Evolutionary conservation across 2,329 filamentous ascomycete genomes (phyloP).

Genomic region (Albophoma yamanashiensis): DNA sequence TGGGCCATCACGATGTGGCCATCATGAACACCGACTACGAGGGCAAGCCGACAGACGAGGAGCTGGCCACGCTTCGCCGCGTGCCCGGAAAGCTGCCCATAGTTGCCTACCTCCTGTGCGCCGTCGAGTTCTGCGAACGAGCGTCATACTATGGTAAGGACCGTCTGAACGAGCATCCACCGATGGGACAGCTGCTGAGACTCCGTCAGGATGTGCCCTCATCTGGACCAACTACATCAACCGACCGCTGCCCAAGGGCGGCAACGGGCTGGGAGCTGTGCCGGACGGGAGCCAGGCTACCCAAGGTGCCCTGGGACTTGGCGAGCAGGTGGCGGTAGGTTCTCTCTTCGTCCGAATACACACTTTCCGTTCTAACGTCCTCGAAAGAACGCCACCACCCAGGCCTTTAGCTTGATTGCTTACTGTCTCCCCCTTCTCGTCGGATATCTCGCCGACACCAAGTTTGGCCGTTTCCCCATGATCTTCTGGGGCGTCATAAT

Average conservation of each 20-base stretch:
- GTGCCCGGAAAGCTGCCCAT: conserved; percentile 39
- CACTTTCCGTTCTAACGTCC: neutral
- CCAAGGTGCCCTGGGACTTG: conserved; percentile 48
- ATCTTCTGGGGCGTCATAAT: conserved; percentile 60
- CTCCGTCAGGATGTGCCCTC: conserved; percentile 7
- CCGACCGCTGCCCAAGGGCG: conserved; percentile 41
- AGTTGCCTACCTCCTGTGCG: conserved; percentile 44
- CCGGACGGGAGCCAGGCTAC: conserved; percentile 30
- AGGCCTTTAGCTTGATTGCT: conserved; percentile 46
- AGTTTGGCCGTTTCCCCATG: conserved; percentile 59
- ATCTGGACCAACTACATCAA: conserved; percentile 48
- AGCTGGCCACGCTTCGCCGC: conserved; percentile 38
- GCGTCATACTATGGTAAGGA: conserved; percentile 47
- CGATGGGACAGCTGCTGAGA: neutral
- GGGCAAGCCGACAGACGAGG: conserved; percentile 40
- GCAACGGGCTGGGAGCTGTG: conserved; percentile 34
- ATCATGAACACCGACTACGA: conserved; percentile 15
- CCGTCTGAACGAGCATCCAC: neutral
- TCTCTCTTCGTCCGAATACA: neutral
- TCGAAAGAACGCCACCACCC: conserved; percentile 15
- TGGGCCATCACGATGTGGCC: conserved; percentile 3
- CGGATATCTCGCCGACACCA: conserved; percentile 53
- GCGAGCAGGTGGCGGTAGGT: conserved; percentile 17
- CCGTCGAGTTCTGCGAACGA: conserved; percentile 50
- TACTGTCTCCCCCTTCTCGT: conserved; percentile 46